Evolutionary conservation across 148 eudicot species (phyloP), one percentile per base, ranked within the genome.

Genomic region (Arbutus unedo): DNA sequence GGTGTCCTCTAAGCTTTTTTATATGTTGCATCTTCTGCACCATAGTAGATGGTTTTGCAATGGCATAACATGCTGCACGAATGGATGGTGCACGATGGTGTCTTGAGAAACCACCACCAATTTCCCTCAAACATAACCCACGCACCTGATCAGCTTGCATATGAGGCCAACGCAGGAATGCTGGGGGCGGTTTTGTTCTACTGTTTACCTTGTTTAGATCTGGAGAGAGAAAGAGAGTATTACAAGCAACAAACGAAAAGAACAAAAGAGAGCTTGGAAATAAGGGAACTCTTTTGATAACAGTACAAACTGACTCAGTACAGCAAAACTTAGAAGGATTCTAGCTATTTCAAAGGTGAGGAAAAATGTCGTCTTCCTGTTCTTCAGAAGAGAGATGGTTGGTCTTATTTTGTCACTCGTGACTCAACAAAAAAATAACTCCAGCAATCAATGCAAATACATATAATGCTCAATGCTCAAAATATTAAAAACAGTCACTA

Each of bases 11-110:
- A 71, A 91, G 80, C 84, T 83, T 93, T 81, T 89, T 93, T 74
- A 89, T 86, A 84, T 94, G 91, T 84, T 94, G 93, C 98, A 97
- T 94, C 89, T 93, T 94, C 83, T 97, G 98, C 83, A 97, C 93
- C 93, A 97, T 89, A 48, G 93, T 94, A 83, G 98, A 91, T 81
- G 99, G 99, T 84, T 94, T 97, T 70, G 94, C 98, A 83, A 97
- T 94, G 76, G 97, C 90, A 86, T 93, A 92, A 84, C 97, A 93
- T 31, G 98, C 99, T 67, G 97, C 97, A 74, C 90, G 97, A 60
- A 87, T 86, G 68, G 98, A 88, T 73, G 99, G 97, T 78, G 98
- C 94, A 78, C 99, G 94, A 81, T 94, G 97, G 83, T 97, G 99
- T 79, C 98, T 91, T 16, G 91, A 76, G 86, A 94, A 97, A 56